A percentile compares a stretch with the other conserved stretches of the same genome.
Evolutionary conservation across 2,329 filamentous ascomycete genomes (phyloP).

Genomic region (Tolypocladium paradoxum): DNA sequence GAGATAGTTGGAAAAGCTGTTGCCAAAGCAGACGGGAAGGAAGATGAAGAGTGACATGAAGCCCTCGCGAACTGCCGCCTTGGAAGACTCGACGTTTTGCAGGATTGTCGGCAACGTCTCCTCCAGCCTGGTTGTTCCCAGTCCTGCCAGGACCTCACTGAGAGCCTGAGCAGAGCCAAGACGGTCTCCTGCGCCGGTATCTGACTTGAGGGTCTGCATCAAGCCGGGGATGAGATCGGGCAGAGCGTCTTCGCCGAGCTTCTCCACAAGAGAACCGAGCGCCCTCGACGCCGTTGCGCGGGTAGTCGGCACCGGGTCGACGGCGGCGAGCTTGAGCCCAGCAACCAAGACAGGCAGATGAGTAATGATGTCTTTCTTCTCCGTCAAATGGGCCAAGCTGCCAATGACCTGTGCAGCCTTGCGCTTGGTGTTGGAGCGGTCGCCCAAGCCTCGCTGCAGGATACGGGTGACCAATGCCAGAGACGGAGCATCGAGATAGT

Average conservation of each 20-base stretch:
- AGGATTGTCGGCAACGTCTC: slow-evolving; percentile 93
- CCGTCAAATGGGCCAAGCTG: slow-evolving; percentile 90
- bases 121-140: slow-evolving; percentile 85
- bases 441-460: slow-evolving; percentile 79
- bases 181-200: slow-evolving; percentile 90
- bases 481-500: slow-evolving; percentile 96
- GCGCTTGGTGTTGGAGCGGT: slow-evolving; percentile 88
- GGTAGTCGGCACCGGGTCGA: slow-evolving; percentile 93
- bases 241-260: slow-evolving; percentile 90
- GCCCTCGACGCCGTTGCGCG: slow-evolving; percentile 93
- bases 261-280: slow-evolving; percentile 92
- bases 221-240: slow-evolving; percentile 95
- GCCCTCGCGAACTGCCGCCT: slow-evolving; percentile 83
- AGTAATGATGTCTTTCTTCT: slow-evolving; percentile 83
- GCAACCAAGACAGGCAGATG: slow-evolving; percentile 89
- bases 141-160: slow-evolving; percentile 86
- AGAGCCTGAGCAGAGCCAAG: slow-evolving; percentile 94
- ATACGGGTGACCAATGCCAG: slow-evolving; percentile 91
- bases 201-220: slow-evolving; percentile 95
- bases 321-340: slow-evolving; percentile 76
- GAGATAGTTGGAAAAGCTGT: slow-evolving; percentile 94
- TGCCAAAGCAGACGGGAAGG: slow-evolving; percentile 96
- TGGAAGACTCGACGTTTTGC: slow-evolving; percentile 88
- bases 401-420: slow-evolving; percentile 97
- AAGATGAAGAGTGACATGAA: slow-evolving; percentile 99